Evolutionary conservation across 2,329 filamentous ascomycete species (phyloP), one percentile per base, ranked within the genome.

Genomic region (Penicillium sclerotiorum): DNA sequence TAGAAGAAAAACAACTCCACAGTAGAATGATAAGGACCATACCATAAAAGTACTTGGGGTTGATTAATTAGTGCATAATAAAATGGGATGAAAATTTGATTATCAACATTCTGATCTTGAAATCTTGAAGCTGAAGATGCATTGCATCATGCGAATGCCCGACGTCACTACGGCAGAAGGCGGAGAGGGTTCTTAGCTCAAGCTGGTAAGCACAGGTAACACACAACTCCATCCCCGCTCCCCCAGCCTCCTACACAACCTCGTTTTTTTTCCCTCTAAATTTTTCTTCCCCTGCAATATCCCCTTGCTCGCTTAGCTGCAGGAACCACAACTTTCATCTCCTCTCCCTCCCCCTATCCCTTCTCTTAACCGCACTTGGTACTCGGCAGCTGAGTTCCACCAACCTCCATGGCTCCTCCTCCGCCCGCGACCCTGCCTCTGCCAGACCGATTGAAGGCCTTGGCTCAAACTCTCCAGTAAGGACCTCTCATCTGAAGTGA

Each of bases 401-500:
- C 46, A 36, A 25, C 47, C 53, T 64, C 62, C 50, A 89, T 89
- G 86, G 84, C 89, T 74, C 87, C 89, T 76, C 87, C 88, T 73
- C 87, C 88, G 58, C 77, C 86, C 51, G 77, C 87, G 50, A 81
- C 77, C 62, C 73, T 88, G 73, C 86, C 90, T 70, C 78, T 94
- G 65, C 75, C 78, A 67, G 85, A 94, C 77, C 83, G 91, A 68
- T 77, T 96, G 53, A 74, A 90, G 64, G 80, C 83, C 62, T 81
- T 97, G 61, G 91, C 87, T 60, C 86, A 95, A 73, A 97, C 92
- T 38, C 80, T 97, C 61, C 94, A 97, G 79, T 99, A 72, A 63
- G 93, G 88, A 70, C 73, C 73, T 58, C 47, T 40, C 55, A 40
- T 15, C 39, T 45, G 21, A n/a, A n/a, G n/a, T n/a, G 13, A 28